Evolutionary conservation across 441 rosid species (phyloP).

Genomic region (Pelargonium australe): DNA sequence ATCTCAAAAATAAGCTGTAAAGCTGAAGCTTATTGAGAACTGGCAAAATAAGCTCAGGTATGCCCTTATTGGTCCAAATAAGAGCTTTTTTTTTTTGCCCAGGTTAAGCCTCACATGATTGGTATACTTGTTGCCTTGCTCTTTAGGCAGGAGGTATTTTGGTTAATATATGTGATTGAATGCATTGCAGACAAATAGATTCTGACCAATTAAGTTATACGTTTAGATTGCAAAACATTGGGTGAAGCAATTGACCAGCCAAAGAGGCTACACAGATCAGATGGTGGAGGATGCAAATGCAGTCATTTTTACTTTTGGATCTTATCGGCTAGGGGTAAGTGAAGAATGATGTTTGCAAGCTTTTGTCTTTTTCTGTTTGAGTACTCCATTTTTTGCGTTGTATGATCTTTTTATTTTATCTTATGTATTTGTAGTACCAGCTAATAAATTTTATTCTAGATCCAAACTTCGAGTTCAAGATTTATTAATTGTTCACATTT

Average conservation of each 20-base stretch:
- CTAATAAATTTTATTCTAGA: no score
- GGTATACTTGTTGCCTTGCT: not conserved
- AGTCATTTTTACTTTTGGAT: conserved; percentile 58
- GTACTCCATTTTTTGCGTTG: not conserved
- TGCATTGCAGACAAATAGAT: not conserved
- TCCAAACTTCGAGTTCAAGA: no score
- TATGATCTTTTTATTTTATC: not conserved
- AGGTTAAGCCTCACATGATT: not conserved
- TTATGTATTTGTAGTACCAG: not conserved
- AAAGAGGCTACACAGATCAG: conserved; percentile 55
- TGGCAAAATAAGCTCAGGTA: no score
- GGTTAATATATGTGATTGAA: not conserved
- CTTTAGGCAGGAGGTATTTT: not conserved
- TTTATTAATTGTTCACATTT: no score
- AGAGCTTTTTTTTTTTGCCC: not conserved
- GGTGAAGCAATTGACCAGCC: conserved; percentile 56
- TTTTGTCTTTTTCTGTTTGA: not conserved
- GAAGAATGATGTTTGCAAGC: not conserved
- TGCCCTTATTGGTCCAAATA: not conserved
- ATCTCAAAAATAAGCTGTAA: no score
- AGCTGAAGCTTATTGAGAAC: no score
- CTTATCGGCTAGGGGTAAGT: conserved; percentile 58
- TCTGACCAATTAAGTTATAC: conserved; percentile 5
- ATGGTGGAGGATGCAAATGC: conserved; percentile 79
- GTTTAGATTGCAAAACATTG: conserved; percentile 49